These are phyloP conservation scores for Podila horticola DNA, from an alignment of 192 early-diverging fungal genomes.

Conservation along the genomic window DNA sequence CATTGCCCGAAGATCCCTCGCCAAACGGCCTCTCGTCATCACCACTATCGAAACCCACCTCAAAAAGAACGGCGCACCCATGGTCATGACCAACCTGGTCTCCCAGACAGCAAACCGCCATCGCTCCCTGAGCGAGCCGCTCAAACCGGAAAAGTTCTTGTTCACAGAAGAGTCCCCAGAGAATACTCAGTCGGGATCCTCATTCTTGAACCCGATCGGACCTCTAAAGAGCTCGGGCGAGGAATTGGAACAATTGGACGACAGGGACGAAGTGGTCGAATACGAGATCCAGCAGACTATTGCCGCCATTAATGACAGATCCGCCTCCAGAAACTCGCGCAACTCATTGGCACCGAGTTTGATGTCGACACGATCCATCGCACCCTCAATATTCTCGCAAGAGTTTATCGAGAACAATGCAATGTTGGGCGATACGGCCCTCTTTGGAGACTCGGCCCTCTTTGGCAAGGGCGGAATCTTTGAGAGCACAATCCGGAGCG, in stretches of 20 bases:
- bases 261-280: slow-evolving; percentile 4
- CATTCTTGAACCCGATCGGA: slow-evolving; percentile 18
- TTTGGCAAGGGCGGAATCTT: slow-evolving; percentile 21
- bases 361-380: neutral
- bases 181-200: slow-evolving; percentile 1
- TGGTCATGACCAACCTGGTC: neutral
- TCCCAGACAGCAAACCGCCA: slow-evolving; percentile 2
- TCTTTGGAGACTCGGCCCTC: slow-evolving; percentile 29
- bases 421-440: slow-evolving; percentile 15
- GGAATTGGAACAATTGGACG: neutral
- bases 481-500: slow-evolving; percentile 13
- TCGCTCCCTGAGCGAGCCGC: slow-evolving; percentile 40
- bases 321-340: neutral
- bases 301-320: neutral
- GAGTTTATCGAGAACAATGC: slow-evolving; percentile 36
- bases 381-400: slow-evolving; percentile 21
- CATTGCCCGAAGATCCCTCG: slow-evolving; percentile 60
- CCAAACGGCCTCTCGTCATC: slow-evolving; percentile 62
- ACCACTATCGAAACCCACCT: slow-evolving; percentile 58
- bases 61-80: slow-evolving; percentile 53
- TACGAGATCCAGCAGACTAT: slow-evolving; percentile 9
- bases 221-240: slow-evolving; percentile 5
- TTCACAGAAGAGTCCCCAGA: slow-evolving; percentile 30
- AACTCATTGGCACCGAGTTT: slow-evolving; percentile 11
- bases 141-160: slow-evolving; percentile 24